These are phyloP conservation scores for Penicillium sp. DNA, from an alignment of 2,329 filamentous ascomycete species.

Conservation along the genomic window DNA sequence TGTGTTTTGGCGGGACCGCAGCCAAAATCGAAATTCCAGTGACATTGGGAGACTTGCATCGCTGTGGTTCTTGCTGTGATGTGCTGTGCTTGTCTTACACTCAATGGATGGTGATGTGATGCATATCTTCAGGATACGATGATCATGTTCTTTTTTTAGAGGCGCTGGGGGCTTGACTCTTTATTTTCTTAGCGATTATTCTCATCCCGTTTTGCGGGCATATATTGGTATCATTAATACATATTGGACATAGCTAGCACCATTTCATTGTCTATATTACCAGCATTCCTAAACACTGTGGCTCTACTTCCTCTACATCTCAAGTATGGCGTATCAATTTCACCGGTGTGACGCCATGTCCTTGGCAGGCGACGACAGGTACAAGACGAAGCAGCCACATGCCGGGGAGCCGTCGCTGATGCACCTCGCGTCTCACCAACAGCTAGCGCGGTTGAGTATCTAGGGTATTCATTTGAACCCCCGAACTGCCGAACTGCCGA, in stretches of 20 bases:
- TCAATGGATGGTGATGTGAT: conserved; percentile 16
- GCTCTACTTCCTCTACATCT: too few species aligned
- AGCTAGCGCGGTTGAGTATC: too few species aligned
- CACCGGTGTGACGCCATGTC: conserved; percentile 1
- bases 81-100: too few species aligned
- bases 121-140: conserved; percentile 15
- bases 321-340: too few species aligned
- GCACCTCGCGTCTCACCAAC: neutral
- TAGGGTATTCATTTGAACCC: too few species aligned
- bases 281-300: too few species aligned
- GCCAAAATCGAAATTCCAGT: conserved; percentile 7
- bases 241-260: neutral
- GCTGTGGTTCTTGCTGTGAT: too few species aligned
- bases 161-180: conserved; percentile 17
- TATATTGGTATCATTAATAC: conserved; percentile 1
- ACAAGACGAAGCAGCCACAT: neutral
- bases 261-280: too few species aligned
- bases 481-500: too few species aligned
- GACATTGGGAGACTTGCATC: neutral
- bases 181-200: conserved; percentile 10
- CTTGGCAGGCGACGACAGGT: conserved; percentile 6
- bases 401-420: neutral
- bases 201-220: conserved; percentile 5
- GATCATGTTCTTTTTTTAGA: conserved; percentile 27
- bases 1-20: neutral